These are phyloP conservation scores for Phyllostachys edulis DNA, from an alignment of 176 grass and related monocot genomes.

Conservation along the genomic window DNA sequence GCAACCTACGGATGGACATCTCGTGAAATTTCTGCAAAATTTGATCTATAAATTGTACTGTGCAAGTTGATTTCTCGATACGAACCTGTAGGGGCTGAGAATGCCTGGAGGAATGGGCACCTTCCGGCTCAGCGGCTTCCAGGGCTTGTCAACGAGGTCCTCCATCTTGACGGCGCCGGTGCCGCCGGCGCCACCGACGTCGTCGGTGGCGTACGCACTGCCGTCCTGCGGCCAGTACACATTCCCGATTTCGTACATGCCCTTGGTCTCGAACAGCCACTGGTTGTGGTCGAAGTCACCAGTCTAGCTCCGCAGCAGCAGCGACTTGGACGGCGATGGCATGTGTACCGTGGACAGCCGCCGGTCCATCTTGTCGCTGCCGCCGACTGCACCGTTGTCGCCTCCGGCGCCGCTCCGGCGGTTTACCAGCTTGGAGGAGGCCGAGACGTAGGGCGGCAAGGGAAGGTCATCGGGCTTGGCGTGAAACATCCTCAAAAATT, in stretches of 20 bases:
- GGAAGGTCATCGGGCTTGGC: constrained; percentile 45
- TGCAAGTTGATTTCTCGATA: background rate
- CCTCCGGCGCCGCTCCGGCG: constrained; percentile 29
- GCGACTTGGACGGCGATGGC: constrained; percentile 53
- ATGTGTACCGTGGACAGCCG: constrained; percentile 34
- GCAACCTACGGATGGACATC: constrained; percentile 32
- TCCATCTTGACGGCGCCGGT: constrained; percentile 43
- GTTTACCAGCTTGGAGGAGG: constrained; percentile 34
- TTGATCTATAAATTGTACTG: background rate
- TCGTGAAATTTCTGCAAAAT: background rate
- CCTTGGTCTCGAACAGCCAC: constrained; percentile 87
- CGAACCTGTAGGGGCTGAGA: constrained; percentile 63
- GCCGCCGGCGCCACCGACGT: background rate
- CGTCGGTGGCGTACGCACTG: constrained; percentile 34
- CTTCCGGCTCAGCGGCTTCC: constrained; percentile 73
- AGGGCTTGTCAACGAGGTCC: constrained; percentile 69
- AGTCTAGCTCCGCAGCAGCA: constrained; percentile 63
- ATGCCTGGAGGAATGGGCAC: constrained; percentile 49
- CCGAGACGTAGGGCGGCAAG: constrained; percentile 10
- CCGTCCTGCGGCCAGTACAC: constrained; percentile 60
- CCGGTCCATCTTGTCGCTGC: constrained; percentile 45
- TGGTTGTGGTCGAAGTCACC: constrained; percentile 84
- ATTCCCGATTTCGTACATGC: constrained; percentile 83
- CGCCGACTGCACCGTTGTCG: background rate
- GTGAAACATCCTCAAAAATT: no score